phyloP scores from a whole-genome alignment of 2,329 filamentous ascomycete species.

The Aspergillus udagawae region DNA sequence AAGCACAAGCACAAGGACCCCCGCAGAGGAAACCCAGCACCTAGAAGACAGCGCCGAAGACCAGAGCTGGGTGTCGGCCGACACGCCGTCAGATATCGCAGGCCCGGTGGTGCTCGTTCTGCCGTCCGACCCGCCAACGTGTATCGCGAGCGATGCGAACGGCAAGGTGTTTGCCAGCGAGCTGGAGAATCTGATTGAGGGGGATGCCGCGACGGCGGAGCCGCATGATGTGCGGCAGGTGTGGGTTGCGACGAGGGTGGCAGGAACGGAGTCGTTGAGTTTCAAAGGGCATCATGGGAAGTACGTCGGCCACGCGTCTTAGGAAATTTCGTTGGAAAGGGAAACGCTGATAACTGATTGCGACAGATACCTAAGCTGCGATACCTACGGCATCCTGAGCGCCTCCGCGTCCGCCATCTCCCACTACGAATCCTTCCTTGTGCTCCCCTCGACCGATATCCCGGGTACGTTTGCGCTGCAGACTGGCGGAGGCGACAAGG shows the following conservation, averaged over 20 bases:
- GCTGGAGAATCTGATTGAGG: slow-evolving; percentile 85
- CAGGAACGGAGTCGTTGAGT: slow-evolving; percentile 74
- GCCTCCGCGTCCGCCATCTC: slow-evolving; percentile 79
- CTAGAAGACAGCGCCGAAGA: slow-evolving; percentile 53
- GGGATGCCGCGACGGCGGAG: slow-evolving; percentile 77
- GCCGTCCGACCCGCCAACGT: slow-evolving; percentile 67
- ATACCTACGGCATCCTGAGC: slow-evolving; percentile 73
- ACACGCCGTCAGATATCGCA: slow-evolving; percentile 66
- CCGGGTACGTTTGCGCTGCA: slow-evolving; percentile 71
- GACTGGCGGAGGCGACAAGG: slow-evolving; percentile 54
- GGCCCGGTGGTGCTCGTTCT: slow-evolving; percentile 82
- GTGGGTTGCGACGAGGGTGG: slow-evolving; percentile 82
- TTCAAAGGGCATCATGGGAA: slow-evolving; percentile 89
- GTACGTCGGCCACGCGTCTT: slow-evolving; percentile 40
- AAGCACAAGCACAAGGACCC: slow-evolving; percentile 16
- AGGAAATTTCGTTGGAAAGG: too few species aligned
- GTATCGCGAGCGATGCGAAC: slow-evolving; percentile 78
- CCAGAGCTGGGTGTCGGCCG: slow-evolving; percentile 89
- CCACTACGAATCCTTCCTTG: slow-evolving; percentile 73
- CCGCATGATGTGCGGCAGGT: slow-evolving; percentile 95
- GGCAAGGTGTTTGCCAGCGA: slow-evolving; percentile 79
- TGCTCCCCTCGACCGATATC: slow-evolving; percentile 60
- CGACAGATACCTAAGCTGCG: slow-evolving; percentile 73
- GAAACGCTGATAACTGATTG: neutral
- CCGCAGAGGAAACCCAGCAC: slow-evolving; percentile 23